phyloP scores from a whole-genome alignment of 192 early-diverging fungal genomes.

The Phlyctochytrium planicorne region DNA sequence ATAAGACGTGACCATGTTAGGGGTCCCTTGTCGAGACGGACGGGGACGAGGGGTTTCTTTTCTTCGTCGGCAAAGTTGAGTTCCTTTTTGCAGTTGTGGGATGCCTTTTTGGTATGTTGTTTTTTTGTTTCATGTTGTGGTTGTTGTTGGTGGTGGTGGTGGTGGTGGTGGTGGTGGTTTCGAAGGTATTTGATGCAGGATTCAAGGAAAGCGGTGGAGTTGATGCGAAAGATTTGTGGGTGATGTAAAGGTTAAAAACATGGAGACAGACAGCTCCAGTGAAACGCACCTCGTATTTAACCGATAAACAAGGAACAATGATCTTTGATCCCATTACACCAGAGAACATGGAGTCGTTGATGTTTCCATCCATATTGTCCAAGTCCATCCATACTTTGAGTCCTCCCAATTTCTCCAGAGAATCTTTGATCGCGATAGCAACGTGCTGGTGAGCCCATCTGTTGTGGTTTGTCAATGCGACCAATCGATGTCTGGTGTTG shows the following conservation, averaged over 20 bases:
- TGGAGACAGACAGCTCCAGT: neutral
- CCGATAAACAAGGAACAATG: neutral
- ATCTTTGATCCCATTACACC: neutral
- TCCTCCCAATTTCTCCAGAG: neutral
- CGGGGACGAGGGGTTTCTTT: conserved; percentile 12
- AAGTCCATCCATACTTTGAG: neutral
- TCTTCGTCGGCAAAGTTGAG: conserved; percentile 18
- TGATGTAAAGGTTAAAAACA: too few species aligned
- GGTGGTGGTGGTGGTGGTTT: neutral
- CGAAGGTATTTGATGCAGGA: too few species aligned
- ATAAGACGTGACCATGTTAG: conserved; percentile 42
- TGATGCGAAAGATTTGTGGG: neutral
- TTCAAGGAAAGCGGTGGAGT: too few species aligned
- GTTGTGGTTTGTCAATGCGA: too few species aligned
- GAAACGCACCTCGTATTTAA: neutral
- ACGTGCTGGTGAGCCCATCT: neutral
- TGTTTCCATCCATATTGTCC: neutral
- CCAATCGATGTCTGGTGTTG: too few species aligned
- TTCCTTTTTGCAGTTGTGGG: conserved; percentile 16
- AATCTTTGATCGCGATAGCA: neutral
- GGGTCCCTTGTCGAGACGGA: conserved; percentile 19
- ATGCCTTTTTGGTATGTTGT: neutral
- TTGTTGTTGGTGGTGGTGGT: too few species aligned
- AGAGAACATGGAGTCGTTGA: neutral
- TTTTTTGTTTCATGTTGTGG: neutral